These are phyloP conservation scores for Tuber indicum DNA, from an alignment of 495 filamentous ascomycete genomes.

Conservation along the genomic window DNA sequence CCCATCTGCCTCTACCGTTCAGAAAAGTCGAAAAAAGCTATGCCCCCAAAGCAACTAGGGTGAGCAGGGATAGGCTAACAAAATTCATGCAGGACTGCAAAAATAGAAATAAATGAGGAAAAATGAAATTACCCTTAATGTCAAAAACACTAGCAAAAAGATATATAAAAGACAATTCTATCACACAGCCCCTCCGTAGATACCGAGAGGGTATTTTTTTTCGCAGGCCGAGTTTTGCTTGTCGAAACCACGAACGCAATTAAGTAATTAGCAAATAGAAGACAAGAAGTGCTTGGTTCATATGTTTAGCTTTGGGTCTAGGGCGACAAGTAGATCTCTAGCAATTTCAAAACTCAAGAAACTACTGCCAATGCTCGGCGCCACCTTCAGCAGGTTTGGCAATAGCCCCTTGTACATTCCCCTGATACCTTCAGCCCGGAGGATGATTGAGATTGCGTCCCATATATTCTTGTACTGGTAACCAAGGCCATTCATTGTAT, in stretches of 20 bases:
- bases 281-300: background rate
- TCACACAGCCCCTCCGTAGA: background rate
- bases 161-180: background rate
- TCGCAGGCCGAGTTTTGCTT: background rate
- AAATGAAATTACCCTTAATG: background rate
- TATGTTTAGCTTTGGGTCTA: conserved; percentile 3
- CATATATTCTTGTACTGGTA: conserved; percentile 84
- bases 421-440: conserved; percentile 65
- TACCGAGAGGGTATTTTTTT: background rate
- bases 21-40: background rate
- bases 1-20: background rate
- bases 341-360: conserved; percentile 96
- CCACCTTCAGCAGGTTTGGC: conserved; percentile 92
- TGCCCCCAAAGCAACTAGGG: background rate
- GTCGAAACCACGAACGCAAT: background rate
- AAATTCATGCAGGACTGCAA: background rate
- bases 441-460: conserved; percentile 75
- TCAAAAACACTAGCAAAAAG: background rate
- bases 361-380: conserved; percentile 95
- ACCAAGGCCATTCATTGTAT: conserved; percentile 98
- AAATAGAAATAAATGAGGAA: background rate
- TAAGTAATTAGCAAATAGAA: background rate
- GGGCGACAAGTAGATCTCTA: conserved; percentile 57
- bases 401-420: conserved; percentile 90
- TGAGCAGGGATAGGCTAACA: background rate